phyloP scores from a whole-genome alignment of 2,329 filamentous ascomycete species.

The Penicillium psychrosexuale region DNA sequence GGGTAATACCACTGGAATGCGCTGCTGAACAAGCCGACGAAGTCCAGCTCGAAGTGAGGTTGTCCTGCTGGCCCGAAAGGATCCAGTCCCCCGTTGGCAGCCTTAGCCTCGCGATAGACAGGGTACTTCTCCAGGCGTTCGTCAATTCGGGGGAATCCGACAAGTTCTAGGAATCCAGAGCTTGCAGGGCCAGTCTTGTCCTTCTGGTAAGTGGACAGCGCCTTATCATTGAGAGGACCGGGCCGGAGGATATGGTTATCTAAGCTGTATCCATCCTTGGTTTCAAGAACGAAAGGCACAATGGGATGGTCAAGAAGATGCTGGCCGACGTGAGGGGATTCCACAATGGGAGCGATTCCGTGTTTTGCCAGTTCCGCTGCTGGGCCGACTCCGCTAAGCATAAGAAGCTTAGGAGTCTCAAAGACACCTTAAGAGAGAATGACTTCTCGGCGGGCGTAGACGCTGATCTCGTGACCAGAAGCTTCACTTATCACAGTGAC shows the following conservation, averaged over 20 bases:
- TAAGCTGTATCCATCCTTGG: conserved; percentile 43
- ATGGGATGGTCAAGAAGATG: conserved; percentile 38
- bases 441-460: conserved; percentile 49
- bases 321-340: conserved; percentile 27
- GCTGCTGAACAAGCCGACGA: conserved; percentile 56
- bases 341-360: conserved; percentile 32
- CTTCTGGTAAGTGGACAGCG: conserved; percentile 38
- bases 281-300: conserved; percentile 40
- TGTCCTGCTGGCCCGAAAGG: conserved; percentile 57
- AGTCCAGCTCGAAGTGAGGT: conserved; percentile 62
- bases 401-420: conserved; percentile 52
- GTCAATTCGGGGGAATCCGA: conserved; percentile 61
- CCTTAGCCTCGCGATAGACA: conserved; percentile 49
- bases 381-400: conserved; percentile 50
- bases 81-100: conserved; percentile 44
- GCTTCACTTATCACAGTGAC: conserved; percentile 46
- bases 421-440: conserved; percentile 51
- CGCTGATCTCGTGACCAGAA: conserved; percentile 41
- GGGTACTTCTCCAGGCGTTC: conserved; percentile 48
- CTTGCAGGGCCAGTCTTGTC: conserved; percentile 40
- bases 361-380: conserved; percentile 21
- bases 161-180: conserved; percentile 49
- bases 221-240: conserved; percentile 33
- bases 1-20: conserved; percentile 53
- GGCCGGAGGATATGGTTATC: conserved; percentile 40